Evolutionary conservation across 345 rosid species (phyloP).

Genomic region (Eucalyptus paniculata): DNA sequence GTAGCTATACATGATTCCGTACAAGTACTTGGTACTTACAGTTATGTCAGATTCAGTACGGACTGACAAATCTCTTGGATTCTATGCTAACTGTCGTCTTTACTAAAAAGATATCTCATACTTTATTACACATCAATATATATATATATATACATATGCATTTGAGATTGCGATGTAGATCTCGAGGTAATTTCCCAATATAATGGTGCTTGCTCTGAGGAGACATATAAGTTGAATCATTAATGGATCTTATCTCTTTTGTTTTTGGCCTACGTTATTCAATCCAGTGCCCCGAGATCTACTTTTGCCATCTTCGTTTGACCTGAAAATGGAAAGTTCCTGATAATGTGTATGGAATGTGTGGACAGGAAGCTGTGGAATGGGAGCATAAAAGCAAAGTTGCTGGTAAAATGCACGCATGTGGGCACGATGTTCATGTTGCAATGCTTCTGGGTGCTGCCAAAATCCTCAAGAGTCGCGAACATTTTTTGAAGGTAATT

Average conservation of each 20-base stretch:
- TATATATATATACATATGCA: not conserved
- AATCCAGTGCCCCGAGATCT: not conserved
- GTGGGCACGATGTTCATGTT: conserved; percentile 91
- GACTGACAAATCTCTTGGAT: not conserved
- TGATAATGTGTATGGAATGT: not conserved
- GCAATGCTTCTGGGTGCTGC: conserved; percentile 92
- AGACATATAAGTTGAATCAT: not conserved
- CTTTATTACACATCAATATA: not conserved
- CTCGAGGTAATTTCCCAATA: not conserved
- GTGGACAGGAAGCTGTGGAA: conserved; percentile 62
- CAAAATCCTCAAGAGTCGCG: conserved; percentile 42
- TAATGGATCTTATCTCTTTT: not conserved
- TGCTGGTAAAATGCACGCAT: conserved; percentile 87
- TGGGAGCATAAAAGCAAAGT: conserved; percentile 80
- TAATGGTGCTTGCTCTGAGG: not conserved
- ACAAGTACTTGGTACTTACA: not conserved
- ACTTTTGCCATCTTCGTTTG: not conserved
- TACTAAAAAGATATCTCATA: not conserved
- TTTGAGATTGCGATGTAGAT: not conserved
- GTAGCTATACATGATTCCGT: not conserved
- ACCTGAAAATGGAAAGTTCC: not conserved
- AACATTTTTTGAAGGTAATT: conserved; percentile 28
- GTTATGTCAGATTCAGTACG: fast-evolving
- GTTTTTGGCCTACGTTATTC: not conserved
- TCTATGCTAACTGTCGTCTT: not conserved